These are phyloP conservation scores for Madurella mycetomatis DNA, from an alignment of 2,329 filamentous ascomycete genomes.

Conservation along the genomic window DNA sequence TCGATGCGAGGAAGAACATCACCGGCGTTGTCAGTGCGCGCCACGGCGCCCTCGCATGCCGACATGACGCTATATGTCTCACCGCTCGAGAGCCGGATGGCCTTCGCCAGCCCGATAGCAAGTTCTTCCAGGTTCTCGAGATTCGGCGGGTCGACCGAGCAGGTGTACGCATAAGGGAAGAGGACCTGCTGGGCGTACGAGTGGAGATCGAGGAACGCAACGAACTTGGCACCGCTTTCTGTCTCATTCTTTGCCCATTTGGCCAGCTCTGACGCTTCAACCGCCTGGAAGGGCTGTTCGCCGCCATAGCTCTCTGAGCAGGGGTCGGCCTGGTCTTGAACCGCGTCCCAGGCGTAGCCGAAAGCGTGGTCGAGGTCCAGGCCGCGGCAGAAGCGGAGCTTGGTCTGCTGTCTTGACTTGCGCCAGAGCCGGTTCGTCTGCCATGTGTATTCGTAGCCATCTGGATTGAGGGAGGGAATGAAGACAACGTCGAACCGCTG, in stretches of 20 bases:
- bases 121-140: slow-evolving; percentile 90
- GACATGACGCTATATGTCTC: slow-evolving; percentile 74
- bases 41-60: slow-evolving; percentile 77
- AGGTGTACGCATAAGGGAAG: slow-evolving; percentile 88
- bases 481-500: slow-evolving; percentile 84
- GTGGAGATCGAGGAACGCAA: slow-evolving; percentile 86
- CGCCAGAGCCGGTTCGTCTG: slow-evolving; percentile 88
- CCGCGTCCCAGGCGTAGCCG: slow-evolving; percentile 76
- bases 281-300: slow-evolving; percentile 73
- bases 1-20: slow-evolving; percentile 53
- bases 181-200: slow-evolving; percentile 94
- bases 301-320: slow-evolving; percentile 91
- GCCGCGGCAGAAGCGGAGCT: slow-evolving; percentile 76
- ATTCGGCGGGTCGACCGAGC: slow-evolving; percentile 70
- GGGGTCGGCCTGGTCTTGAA: slow-evolving; percentile 64
- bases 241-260: slow-evolving; percentile 82
- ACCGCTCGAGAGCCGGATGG: slow-evolving; percentile 74
- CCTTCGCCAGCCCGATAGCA: slow-evolving; percentile 80
- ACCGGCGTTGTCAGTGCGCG: slow-evolving; percentile 27
- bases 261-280: slow-evolving; percentile 71
- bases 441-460: slow-evolving; percentile 94
- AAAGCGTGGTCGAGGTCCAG: slow-evolving; percentile 87
- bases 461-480: slow-evolving; percentile 84
- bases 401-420: slow-evolving; percentile 84
- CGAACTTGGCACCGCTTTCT: slow-evolving; percentile 65